A percentile compares a stretch with the other conserved stretches of the same genome.
phyloP scores from a whole-genome alignment of 2,329 filamentous ascomycete species.

The Pseudogymnoascus sp. region DNA sequence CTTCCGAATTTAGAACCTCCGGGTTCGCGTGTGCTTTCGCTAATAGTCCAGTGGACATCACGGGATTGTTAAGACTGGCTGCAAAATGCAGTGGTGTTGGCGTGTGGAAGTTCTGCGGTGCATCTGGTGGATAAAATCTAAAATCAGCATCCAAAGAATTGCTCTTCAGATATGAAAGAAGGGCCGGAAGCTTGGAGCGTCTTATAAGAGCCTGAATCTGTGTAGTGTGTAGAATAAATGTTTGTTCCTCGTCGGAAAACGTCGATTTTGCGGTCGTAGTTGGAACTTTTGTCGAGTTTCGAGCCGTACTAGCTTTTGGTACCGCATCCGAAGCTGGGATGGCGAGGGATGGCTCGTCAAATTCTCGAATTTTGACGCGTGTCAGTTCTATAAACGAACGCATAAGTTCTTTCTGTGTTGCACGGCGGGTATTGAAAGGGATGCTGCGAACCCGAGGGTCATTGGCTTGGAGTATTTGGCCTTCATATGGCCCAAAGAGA shows the following conservation, averaged over 20 bases:
- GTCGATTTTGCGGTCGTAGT: slow-evolving; percentile 51
- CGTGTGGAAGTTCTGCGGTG: slow-evolving; percentile 66
- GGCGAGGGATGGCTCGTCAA: slow-evolving; percentile 57
- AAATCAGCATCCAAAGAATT: slow-evolving; percentile 68
- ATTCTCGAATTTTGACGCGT: slow-evolving; percentile 72
- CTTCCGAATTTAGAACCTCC: slow-evolving; percentile 59
- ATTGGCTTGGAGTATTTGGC: slow-evolving; percentile 69
- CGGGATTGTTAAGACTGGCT: slow-evolving; percentile 68
- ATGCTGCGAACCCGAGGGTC: slow-evolving; percentile 79
- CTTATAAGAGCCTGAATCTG: slow-evolving; percentile 84
- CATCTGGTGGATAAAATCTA: slow-evolving; percentile 60
- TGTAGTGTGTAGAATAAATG: slow-evolving; percentile 70
- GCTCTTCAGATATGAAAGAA: slow-evolving; percentile 74
- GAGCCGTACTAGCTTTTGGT: slow-evolving; percentile 33
- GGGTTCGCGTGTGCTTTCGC: slow-evolving; percentile 70
- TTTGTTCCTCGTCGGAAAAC: slow-evolving; percentile 74
- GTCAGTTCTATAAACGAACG: slow-evolving; percentile 90
- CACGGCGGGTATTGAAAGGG: slow-evolving; percentile 84
- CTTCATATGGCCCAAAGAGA: slow-evolving; percentile 85
- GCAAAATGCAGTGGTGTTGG: slow-evolving; percentile 77
- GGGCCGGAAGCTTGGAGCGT: slow-evolving; percentile 78
- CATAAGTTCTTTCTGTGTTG: slow-evolving; percentile 92
- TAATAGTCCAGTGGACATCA: slow-evolving; percentile 70
- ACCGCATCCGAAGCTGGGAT: slow-evolving; percentile 40
- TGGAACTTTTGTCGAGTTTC: slow-evolving; percentile 36